Percentiles rank a stretch among this genome's conserved stretches.
phyloP scores from a whole-genome alignment of 1,284 basidiomycete genomes.

The Cutaneotrichosporon dermatis region DNA sequence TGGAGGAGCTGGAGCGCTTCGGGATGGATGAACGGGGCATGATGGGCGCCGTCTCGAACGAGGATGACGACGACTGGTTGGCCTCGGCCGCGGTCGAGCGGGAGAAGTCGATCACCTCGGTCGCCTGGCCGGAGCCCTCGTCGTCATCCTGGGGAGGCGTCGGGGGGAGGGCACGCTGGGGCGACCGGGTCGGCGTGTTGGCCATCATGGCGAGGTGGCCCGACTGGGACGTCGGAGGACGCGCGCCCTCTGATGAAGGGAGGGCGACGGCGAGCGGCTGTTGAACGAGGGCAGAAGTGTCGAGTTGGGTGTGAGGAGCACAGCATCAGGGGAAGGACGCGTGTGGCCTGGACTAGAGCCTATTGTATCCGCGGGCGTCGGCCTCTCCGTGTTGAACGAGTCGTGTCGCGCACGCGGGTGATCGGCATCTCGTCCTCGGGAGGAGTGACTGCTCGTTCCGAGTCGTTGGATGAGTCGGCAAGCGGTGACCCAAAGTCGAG shows the following conservation, averaged over 20 bases:
- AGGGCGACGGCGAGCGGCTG: conserved; percentile 2
- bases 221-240: background rate
- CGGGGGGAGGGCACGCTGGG: background rate
- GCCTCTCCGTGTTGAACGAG: too few species aligned
- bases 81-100: background rate
- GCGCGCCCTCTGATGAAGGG: background rate
- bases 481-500: conserved; percentile 3
- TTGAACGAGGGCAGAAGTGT: background rate
- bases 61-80: background rate
- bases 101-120: conserved; percentile 9
- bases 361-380: too few species aligned
- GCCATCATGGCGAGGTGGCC: too few species aligned
- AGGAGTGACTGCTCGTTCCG: background rate
- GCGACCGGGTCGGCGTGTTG: background rate
- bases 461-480: background rate
- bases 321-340: background rate
- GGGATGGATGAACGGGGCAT: background rate
- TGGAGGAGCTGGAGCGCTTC: background rate
- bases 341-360: too few species aligned
- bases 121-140: background rate
- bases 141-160: background rate
- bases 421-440: background rate
- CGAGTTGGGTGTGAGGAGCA: conserved; percentile 7
- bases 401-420: background rate
- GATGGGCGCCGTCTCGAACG: background rate